phyloP scores from a whole-genome alignment of 176 grass and related monocot genomes.

The Cymbopogon citratus region DNA sequence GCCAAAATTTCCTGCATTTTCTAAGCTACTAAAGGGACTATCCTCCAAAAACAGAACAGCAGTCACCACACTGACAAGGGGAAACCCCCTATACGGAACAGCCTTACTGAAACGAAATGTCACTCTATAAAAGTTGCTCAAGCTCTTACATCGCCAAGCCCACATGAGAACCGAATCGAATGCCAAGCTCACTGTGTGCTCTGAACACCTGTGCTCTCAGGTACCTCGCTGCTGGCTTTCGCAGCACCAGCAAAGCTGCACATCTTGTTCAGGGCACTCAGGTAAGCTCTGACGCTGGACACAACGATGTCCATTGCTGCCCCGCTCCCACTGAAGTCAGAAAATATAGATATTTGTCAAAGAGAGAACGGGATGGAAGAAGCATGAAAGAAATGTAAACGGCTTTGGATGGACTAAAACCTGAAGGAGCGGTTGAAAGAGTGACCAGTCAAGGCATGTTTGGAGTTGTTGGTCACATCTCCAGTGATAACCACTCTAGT shows the following conservation, averaged over 20 bases:
- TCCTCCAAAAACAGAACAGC: background rate
- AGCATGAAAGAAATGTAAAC: background rate
- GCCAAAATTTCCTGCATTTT: background rate
- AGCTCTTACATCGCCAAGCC: background rate
- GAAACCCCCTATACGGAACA: background rate
- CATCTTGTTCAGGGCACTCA: slow-evolving; percentile 91
- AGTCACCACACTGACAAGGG: background rate
- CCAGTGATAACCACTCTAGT: slow-evolving; percentile 63
- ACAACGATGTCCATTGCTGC: slow-evolving; percentile 72
- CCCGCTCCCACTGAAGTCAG: slow-evolving; percentile 71
- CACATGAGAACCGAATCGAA: background rate
- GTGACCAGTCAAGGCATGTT: slow-evolving; percentile 43
- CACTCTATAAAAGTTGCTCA: background rate
- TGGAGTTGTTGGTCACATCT: slow-evolving; percentile 28
- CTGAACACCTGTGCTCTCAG: slow-evolving; percentile 13
- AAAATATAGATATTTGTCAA: background rate
- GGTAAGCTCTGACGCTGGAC: slow-evolving; percentile 79
- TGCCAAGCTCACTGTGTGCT: slow-evolving; percentile 10
- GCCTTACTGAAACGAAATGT: background rate
- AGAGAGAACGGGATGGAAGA: background rate
- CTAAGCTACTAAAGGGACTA: background rate
- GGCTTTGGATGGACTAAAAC: slow-evolving; percentile 14
- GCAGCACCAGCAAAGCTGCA: slow-evolving; percentile 55
- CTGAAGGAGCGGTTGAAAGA: slow-evolving; percentile 64
- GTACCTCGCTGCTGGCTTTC: slow-evolving; percentile 43